Base-by-base conservation (phyloP, 768 basidiomycete genomes). In the Hortiboletus campestris region DNA sequence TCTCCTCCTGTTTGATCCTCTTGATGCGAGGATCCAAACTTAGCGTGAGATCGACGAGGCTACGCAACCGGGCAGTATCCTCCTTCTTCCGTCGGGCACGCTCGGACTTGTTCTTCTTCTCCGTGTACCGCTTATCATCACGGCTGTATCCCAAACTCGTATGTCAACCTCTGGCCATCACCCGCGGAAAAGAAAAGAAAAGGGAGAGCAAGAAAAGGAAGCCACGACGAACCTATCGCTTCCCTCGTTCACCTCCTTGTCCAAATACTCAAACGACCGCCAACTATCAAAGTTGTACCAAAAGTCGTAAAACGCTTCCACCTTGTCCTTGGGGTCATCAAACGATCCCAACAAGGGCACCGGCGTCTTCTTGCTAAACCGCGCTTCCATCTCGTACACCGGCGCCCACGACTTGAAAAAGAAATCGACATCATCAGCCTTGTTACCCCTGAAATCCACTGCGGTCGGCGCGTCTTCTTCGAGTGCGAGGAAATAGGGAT, bases 271-370 rank as follows among this genome's bases (percentile, higher is more conserved):
- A 70, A 98, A 99, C 72, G 88, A 91, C 65, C 96, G 80, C 96
- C 96, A 99, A 62, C 89, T 91, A 73, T 98, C 96, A 74, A 99
- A 96, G 81, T 95, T 96, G 81, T 99, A 98, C 94, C 94, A 99
- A 74, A 96, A 97, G 73, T 98, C 90, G 78, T 99, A 99, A 80
- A 99, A 98, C 7, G 75, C 80, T 71, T 96, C 91, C 51, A 98
- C 95, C 53, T 84, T 82, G 61, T 83, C 81, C 74, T 97, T 96
- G 54, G 85, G 70, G 20, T 87, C 83, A 43, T 89, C 80, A 56
- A 80, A 73, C 29, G 72, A 73, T 11, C 95, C 96, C 28, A 99
- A 82, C 55, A 78, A 72, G 7, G 93, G 95, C 8, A 94, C 92
- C 13, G 94, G 94, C 69, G 89, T 82, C 51, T 69, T 76, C 63